Conservation (phyloP, 495 filamentous ascomycete species). For the Neurospora sp. region DNA sequence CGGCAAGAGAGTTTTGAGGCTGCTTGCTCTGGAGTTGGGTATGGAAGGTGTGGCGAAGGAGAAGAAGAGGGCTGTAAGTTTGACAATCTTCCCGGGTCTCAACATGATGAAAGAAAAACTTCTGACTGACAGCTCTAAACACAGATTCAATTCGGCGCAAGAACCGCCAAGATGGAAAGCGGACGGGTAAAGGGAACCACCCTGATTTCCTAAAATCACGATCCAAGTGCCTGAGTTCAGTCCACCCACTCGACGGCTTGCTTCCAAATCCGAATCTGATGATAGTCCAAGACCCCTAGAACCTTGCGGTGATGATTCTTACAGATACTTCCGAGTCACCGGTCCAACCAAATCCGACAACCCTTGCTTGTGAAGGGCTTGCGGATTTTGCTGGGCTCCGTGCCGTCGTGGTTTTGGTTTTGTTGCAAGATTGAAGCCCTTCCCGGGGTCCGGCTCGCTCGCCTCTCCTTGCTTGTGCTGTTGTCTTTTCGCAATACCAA, state of each 20-base stretch:
- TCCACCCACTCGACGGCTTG: neutral
- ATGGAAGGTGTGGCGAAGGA: slow-evolving; percentile 61
- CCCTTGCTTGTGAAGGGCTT: neutral
- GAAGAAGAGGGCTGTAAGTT: slow-evolving; percentile 75
- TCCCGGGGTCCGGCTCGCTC: neutral
- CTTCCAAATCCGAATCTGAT: neutral
- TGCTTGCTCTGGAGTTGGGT: slow-evolving; percentile 66
- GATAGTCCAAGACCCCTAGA: neutral
- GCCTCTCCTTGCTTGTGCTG: slow-evolving; percentile 4
- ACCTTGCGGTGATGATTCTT: slow-evolving; percentile 43
- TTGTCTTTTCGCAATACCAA: slow-evolving; percentile 3
- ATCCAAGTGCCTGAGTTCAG: slow-evolving; percentile 1
- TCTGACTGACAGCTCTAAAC: slow-evolving; percentile 1
- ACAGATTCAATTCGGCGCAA: slow-evolving; percentile 72
- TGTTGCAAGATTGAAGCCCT: slow-evolving; percentile 15
- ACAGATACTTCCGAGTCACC: slow-evolving; percentile 53
- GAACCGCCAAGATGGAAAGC: slow-evolving; percentile 76
- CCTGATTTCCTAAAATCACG: slow-evolving; percentile 22
- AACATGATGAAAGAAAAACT: neutral
- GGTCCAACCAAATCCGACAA: slow-evolving; percentile 11
- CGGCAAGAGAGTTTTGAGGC: slow-evolving; percentile 70
- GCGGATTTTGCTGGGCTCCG: neutral
- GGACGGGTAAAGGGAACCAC: slow-evolving; percentile 63
- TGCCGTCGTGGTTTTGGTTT: slow-evolving; percentile 17
- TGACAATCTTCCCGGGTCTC: neutral